phyloP scores from a whole-genome alignment of 768 basidiomycete species.

The Serpula lacrymans region DNA sequence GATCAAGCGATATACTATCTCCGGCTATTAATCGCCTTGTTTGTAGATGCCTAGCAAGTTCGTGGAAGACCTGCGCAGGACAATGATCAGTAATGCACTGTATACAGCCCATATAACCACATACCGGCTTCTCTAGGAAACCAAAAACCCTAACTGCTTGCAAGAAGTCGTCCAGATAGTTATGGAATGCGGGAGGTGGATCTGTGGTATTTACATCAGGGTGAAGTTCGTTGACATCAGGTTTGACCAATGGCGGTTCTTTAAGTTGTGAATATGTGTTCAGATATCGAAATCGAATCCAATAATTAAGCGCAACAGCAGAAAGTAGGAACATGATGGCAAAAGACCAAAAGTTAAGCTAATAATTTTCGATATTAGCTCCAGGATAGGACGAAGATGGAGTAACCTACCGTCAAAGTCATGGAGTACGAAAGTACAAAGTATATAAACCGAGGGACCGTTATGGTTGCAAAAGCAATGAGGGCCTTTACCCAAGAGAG shows the following conservation, averaged over 20 bases:
- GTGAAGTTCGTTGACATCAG: slow-evolving; percentile 83
- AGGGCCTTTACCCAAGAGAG: slow-evolving; percentile 74
- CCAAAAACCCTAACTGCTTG: slow-evolving; percentile 97
- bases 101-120: slow-evolving; percentile 23
- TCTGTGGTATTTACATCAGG: slow-evolving; percentile 85
- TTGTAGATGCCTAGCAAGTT: slow-evolving; percentile 93
- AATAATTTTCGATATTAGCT: slow-evolving; percentile 11
- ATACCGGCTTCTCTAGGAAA: slow-evolving; percentile 92
- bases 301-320: slow-evolving; percentile 70
- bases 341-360: slow-evolving; percentile 93
- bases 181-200: slow-evolving; percentile 79
- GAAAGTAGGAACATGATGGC: slow-evolving; percentile 70
- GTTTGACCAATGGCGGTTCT: slow-evolving; percentile 78
- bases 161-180: slow-evolving; percentile 95
- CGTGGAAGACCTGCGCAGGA: slow-evolving; percentile 90
- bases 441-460: slow-evolving; percentile 76
- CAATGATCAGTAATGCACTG: background rate
- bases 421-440: slow-evolving; percentile 81
- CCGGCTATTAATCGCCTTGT: slow-evolving; percentile 94
- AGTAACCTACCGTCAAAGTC: slow-evolving; percentile 69
- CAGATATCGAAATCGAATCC: slow-evolving; percentile 79
- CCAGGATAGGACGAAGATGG: background rate
- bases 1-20: slow-evolving; percentile 86
- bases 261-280: slow-evolving; percentile 74
- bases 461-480: slow-evolving; percentile 79